A percentile compares a stretch with the other conserved stretches of the same genome.
Evolutionary conservation across 164 flowering plant genomes (phyloP).

Genomic region (Hamamelis virginiana): DNA sequence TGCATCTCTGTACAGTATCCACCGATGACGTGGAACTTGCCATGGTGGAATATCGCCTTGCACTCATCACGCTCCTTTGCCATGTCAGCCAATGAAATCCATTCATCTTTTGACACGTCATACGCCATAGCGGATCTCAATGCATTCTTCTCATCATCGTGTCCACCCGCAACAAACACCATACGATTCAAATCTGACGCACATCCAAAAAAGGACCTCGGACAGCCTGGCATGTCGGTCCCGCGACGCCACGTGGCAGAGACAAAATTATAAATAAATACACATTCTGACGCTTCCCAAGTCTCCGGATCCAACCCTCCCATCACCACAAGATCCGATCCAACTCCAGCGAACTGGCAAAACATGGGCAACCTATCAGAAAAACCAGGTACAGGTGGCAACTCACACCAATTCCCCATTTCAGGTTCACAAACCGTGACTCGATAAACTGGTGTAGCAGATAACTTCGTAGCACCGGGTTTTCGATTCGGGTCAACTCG

Average conservation of each 20-base stretch:
- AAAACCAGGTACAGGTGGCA: constrained; percentile 44
- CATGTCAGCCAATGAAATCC: constrained; percentile 68
- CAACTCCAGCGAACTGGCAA: constrained; percentile 49
- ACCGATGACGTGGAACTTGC: constrained; percentile 64
- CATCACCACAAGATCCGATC: constrained; percentile 50
- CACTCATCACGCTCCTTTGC: constrained; percentile 65
- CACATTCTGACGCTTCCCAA: constrained; percentile 35
- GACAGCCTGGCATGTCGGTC: constrained; percentile 52
- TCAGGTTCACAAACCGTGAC: constrained; percentile 46
- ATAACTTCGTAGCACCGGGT: constrained; percentile 2
- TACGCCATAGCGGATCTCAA: constrained; percentile 55
- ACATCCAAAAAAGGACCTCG: constrained; percentile 56
- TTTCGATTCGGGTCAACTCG: constrained; percentile 20
- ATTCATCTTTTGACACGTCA: constrained; percentile 52
- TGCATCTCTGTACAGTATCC: constrained; percentile 65
- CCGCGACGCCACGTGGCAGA: constrained; percentile 61
- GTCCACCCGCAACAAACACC: constrained; percentile 78
- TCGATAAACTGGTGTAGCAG: constrained; percentile 31
- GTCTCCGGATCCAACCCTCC: constrained; percentile 68
- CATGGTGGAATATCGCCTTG: constrained; percentile 44
- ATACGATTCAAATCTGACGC: constrained; percentile 44
- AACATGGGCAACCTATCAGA: constrained; percentile 54
- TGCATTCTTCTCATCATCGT: constrained; percentile 66
- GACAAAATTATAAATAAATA: constrained; percentile 49
- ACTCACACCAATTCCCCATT: constrained; percentile 41